phyloP scores from a whole-genome alignment of 2,329 filamentous ascomycete species.

The Hymenoscyphus occultus region DNA sequence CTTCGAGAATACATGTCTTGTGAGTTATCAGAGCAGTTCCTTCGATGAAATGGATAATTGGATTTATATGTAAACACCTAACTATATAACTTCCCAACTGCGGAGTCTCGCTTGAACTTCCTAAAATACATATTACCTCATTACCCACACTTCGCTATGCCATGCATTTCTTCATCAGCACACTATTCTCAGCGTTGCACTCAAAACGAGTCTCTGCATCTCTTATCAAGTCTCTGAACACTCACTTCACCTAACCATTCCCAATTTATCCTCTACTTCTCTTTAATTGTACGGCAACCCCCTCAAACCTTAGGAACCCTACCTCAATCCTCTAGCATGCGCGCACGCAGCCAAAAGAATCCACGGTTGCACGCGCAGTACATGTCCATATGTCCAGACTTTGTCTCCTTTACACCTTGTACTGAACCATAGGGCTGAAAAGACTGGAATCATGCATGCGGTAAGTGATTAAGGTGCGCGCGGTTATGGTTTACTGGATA shows the following conservation, averaged over 20 bases:
- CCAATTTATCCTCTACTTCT: neutral
- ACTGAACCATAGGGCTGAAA: neutral
- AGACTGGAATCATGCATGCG: too few species aligned
- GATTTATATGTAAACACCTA: neutral
- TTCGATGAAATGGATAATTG: neutral
- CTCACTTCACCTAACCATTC: neutral
- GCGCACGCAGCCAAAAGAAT: neutral
- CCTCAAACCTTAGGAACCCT: neutral
- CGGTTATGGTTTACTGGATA: too few species aligned
- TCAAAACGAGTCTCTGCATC: neutral
- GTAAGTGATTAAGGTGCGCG: too few species aligned
- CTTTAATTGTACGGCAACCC: neutral
- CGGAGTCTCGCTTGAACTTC: neutral
- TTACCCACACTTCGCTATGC: neutral
- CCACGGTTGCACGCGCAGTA: neutral
- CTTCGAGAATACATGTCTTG: neutral
- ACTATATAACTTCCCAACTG: neutral
- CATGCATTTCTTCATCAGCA: neutral
- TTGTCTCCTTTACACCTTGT: neutral
- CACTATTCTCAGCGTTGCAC: neutral
- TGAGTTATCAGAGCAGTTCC: neutral
- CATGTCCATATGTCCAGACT: neutral
- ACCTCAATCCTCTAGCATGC: neutral
- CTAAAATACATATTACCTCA: conserved; percentile 2
- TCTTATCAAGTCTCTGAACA: neutral